phyloP scores from a whole-genome alignment of 805 yeast species.

The Candida adriatica region DNA sequence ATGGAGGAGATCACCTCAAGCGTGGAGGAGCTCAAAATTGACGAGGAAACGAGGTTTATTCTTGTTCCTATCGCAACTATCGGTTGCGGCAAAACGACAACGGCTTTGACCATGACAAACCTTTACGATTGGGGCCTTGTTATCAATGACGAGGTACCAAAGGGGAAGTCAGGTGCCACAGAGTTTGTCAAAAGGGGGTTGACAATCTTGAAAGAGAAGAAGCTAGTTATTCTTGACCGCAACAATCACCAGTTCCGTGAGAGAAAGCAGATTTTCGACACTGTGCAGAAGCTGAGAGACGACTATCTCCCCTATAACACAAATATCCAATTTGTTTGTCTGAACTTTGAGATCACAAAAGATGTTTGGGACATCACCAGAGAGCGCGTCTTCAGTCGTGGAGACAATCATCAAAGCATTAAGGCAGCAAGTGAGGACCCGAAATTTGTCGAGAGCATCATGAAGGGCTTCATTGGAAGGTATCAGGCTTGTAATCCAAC shows the following conservation, averaged over 20 bases:
- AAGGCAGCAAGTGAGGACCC: slow-evolving; percentile 42
- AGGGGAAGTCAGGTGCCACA: slow-evolving; percentile 37
- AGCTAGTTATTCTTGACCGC: slow-evolving; percentile 68
- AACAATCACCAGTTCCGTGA: slow-evolving; percentile 75
- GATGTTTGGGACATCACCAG: slow-evolving; percentile 46
- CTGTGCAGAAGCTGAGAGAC: slow-evolving; percentile 37
- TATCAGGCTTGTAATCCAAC: slow-evolving; percentile 51
- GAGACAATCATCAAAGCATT: slow-evolving; percentile 86
- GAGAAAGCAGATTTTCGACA: slow-evolving; percentile 56
- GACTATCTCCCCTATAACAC: slow-evolving; percentile 35
- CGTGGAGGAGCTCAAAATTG: slow-evolving; percentile 28
- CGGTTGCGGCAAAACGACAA: slow-evolving; percentile 94
- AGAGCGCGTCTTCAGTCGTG: slow-evolving; percentile 57
- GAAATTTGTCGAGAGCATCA: slow-evolving; percentile 47
- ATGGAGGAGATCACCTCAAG: slow-evolving; percentile 33
- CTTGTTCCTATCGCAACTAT: slow-evolving; percentile 82
- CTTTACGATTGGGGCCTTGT: slow-evolving; percentile 63
- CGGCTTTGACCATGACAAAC: slow-evolving; percentile 49
- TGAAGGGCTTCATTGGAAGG: slow-evolving; percentile 66
- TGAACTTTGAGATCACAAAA: slow-evolving; percentile 48
- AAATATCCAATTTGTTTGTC: slow-evolving; percentile 53
- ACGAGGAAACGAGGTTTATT: slow-evolving; percentile 44
- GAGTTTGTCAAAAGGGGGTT: slow-evolving; percentile 43
- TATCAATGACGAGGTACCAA: slow-evolving; percentile 72
- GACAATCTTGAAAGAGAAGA: slow-evolving; percentile 27